Evolutionary conservation across 2,329 filamentous ascomycete species (phyloP).

Genomic region (Alternaria postmessia): DNA sequence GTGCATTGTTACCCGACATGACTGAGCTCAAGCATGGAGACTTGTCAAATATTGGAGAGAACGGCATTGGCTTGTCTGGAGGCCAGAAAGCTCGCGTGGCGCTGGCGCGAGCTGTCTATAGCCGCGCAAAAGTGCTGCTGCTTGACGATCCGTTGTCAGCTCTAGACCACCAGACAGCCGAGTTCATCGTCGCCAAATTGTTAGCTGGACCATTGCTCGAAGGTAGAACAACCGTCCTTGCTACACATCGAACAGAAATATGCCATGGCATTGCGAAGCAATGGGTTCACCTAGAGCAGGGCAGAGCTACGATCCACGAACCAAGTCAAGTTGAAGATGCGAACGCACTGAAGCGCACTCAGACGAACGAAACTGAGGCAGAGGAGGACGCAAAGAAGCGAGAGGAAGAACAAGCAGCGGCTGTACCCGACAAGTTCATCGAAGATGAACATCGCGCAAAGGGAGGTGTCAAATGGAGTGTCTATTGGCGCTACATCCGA

Average conservation of each 20-base stretch:
- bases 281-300: conserved; percentile 73
- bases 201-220: conserved; percentile 64
- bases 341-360: conserved; percentile 52
- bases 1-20: conserved; percentile 68
- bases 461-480: conserved; percentile 75
- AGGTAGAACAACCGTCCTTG: conserved; percentile 64
- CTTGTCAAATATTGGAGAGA: conserved; percentile 67
- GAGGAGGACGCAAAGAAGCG: conserved; percentile 49
- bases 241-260: conserved; percentile 73
- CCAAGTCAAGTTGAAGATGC: conserved; percentile 56
- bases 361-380: conserved; percentile 48
- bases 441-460: conserved; percentile 78
- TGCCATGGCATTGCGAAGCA: conserved; percentile 77
- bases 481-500: conserved; percentile 87
- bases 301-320: conserved; percentile 58
- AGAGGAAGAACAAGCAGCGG: conserved; percentile 55
- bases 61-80: conserved; percentile 68
- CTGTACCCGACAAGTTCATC: conserved; percentile 76
- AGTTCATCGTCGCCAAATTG: conserved; percentile 66
- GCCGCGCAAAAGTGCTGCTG: conserved; percentile 61
- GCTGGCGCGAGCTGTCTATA: conserved; percentile 68
- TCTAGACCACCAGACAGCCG: conserved; percentile 70
- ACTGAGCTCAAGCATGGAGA: conserved; percentile 70
- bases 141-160: conserved; percentile 69
- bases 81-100: conserved; percentile 69